phyloP scores from a whole-genome alignment of 179 eudicot genomes.

The Camellia oleifera region DNA sequence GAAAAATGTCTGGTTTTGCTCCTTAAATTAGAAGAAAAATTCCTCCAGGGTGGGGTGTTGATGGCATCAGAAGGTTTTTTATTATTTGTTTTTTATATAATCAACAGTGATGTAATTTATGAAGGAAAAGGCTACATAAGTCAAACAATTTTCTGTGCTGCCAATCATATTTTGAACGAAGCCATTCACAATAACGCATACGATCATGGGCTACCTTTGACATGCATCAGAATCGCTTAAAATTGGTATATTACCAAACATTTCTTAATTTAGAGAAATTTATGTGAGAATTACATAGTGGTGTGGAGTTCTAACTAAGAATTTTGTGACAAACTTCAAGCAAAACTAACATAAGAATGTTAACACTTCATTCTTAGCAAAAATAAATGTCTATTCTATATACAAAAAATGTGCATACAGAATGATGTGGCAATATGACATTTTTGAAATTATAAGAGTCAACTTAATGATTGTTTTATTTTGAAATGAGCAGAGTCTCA shows the following conservation, averaged over 20 bases:
- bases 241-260: slow-evolving; percentile 2
- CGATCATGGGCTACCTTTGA: background rate
- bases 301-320: background rate
- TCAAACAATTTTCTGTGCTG: too few species aligned
- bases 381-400: too few species aligned
- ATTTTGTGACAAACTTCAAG: too few species aligned
- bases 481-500: too few species aligned
- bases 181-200: background rate
- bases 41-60: background rate
- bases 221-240: background rate
- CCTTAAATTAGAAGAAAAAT: background rate
- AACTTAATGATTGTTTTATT: too few species aligned
- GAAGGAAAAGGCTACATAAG: background rate
- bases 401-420: too few species aligned
- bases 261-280: background rate
- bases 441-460: too few species aligned
- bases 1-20: background rate
- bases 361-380: too few species aligned
- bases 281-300: too few species aligned
- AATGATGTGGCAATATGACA: too few species aligned
- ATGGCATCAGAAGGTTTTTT: background rate
- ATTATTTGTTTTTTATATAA: background rate
- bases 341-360: too few species aligned
- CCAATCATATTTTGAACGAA: background rate
- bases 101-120: background rate